Percentiles rank a stretch among this genome's conserved stretches.
Evolutionary conservation across 106 monocot species (phyloP).

Genomic region (Dioscorea dumetorum): DNA sequence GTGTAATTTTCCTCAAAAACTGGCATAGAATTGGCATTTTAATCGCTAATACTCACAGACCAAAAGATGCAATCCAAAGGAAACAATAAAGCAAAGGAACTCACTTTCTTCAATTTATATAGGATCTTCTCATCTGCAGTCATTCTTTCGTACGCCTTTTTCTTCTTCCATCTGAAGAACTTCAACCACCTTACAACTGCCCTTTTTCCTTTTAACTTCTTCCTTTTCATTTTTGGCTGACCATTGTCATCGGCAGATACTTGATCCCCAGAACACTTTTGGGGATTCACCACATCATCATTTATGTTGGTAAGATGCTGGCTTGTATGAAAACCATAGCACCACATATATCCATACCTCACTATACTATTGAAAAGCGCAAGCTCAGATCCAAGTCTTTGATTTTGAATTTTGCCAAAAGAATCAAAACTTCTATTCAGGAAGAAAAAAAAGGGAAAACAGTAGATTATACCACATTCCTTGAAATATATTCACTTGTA

Average conservation of each 20-base stretch:
- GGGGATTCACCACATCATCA: constrained; percentile 16
- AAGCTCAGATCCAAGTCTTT: constrained; percentile 13
- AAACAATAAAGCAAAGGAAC: not conserved
- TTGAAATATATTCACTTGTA: too few species aligned
- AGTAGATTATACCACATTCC: not conserved
- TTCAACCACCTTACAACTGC: constrained; percentile 90
- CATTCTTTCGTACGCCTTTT: constrained; percentile 94
- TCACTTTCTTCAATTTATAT: constrained; percentile 78
- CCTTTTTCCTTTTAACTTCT: constrained; percentile 87
- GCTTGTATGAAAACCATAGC: constrained; percentile 25
- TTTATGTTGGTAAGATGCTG: constrained; percentile 6
- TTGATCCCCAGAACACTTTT: constrained; percentile 6
- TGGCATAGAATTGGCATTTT: too few species aligned
- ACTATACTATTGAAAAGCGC: constrained; percentile 4
- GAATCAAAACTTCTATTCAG: constrained; percentile 11
- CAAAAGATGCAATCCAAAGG: not conserved
- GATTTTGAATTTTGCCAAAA: constrained; percentile 27
- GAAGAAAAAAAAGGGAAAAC: not conserved
- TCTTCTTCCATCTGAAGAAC: constrained; percentile 87
- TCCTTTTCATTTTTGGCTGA: constrained; percentile 45
- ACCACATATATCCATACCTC: constrained; percentile 4
- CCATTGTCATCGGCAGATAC: constrained; percentile 16
- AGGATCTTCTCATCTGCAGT: constrained; percentile 91
- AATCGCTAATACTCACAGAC: too few species aligned
- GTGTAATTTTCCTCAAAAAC: too few species aligned